Percentiles rank a stretch among this genome's conserved stretches.
Evolutionary conservation across 345 rosid genomes (phyloP).

Genomic region (Acer saccharum): DNA sequence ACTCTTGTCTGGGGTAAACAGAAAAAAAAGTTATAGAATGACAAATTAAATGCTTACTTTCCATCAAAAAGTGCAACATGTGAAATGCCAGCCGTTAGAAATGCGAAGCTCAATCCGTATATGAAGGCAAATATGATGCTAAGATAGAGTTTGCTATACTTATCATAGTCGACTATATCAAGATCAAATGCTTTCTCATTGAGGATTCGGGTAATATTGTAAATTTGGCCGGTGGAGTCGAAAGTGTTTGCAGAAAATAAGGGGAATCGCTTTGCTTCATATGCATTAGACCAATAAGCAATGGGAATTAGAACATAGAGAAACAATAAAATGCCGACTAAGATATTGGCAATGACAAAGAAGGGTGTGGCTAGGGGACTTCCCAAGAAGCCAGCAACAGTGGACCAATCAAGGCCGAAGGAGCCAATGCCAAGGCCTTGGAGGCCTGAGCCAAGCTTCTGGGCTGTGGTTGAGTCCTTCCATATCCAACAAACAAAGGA

Average conservation of each 20-base stretch:
- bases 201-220: slow-evolving; percentile 29
- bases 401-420: background rate
- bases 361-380: slow-evolving; percentile 32
- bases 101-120: slow-evolving; percentile 40
- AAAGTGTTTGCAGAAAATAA: slow-evolving; percentile 39
- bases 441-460: slow-evolving; percentile 1
- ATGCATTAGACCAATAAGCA: slow-evolving; percentile 42
- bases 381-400: slow-evolving; percentile 6
- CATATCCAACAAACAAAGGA: slow-evolving; percentile 40
- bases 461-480: background rate
- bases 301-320: slow-evolving; percentile 22
- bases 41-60: slow-evolving; percentile 13
- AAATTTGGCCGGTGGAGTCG: slow-evolving; percentile 25
- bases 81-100: slow-evolving; percentile 36
- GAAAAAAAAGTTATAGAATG: too few species aligned
- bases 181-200: slow-evolving; percentile 33
- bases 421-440: slow-evolving; percentile 6
- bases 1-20: too few species aligned
- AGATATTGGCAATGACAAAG: background rate
- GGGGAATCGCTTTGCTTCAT: slow-evolving; percentile 49
- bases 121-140: slow-evolving; percentile 35
- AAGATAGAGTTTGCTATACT: slow-evolving; percentile 41
- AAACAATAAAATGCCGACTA: background rate
- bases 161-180: slow-evolving; percentile 33
- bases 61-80: slow-evolving; percentile 46